These are phyloP conservation scores for Fonsecaea pedrosoi DNA, from an alignment of 2,329 filamentous ascomycete genomes.

Conservation along the genomic window DNA sequence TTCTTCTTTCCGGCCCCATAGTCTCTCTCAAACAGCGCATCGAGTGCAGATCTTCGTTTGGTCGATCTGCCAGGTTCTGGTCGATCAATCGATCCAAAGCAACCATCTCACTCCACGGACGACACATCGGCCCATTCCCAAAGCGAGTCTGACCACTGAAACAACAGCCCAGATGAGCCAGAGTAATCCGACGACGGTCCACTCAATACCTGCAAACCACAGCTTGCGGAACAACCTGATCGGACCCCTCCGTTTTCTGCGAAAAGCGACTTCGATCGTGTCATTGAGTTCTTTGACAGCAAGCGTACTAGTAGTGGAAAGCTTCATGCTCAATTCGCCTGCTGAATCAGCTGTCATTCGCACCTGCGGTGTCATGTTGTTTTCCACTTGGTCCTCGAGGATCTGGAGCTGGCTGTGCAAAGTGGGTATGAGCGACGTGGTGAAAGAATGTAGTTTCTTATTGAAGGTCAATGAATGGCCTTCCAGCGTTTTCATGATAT, in stretches of 20 bases:
- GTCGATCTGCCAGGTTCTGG: neutral
- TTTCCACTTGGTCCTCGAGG: constrained; percentile 56
- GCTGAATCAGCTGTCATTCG: constrained; percentile 76
- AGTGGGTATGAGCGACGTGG: constrained; percentile 52
- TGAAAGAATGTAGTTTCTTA: constrained; percentile 50
- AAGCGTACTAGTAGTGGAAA: constrained; percentile 77
- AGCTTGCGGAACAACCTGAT: constrained; percentile 74
- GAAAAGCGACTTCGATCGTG: constrained; percentile 71
- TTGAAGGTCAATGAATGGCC: constrained; percentile 53
- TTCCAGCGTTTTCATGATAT: constrained; percentile 55
- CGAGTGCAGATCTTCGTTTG: neutral
- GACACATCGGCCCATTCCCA: constrained; percentile 67
- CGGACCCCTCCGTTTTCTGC: constrained; percentile 72
- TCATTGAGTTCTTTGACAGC: constrained; percentile 82
- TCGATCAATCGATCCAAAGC: constrained; percentile 67
- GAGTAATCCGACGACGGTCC: constrained; percentile 85
- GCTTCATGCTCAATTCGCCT: constrained; percentile 76
- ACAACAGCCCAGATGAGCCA: constrained; percentile 95
- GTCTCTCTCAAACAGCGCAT: neutral
- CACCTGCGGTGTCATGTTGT: constrained; percentile 64
- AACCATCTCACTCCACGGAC: constrained; percentile 75
- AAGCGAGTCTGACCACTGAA: constrained; percentile 71
- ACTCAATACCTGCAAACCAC: constrained; percentile 84
- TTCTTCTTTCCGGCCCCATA: neutral
- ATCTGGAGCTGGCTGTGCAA: constrained; percentile 53